Conservation (phyloP, 108 stramenopile species). For the Skeletonema costatum region DNA sequence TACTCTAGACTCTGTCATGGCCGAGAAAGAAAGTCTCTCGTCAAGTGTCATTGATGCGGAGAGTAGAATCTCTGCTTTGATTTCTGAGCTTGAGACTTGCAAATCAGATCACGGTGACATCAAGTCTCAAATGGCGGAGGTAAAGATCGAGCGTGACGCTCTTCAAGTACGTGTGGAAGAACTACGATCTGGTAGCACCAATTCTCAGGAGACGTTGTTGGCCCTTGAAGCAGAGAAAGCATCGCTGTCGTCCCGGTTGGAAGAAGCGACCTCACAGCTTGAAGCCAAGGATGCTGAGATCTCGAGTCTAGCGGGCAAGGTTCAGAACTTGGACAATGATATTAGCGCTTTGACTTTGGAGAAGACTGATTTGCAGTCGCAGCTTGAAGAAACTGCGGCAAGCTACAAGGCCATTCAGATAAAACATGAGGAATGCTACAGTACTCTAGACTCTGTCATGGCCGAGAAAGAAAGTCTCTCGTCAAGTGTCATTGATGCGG, state of each 20-base stretch:
- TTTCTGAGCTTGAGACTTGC: not conserved
- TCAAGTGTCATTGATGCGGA: not conserved
- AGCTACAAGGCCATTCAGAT: no score
- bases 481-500: not conserved
- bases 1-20: not conserved
- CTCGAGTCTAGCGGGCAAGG: constrained; percentile 5
- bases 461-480: not conserved
- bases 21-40: not conserved
- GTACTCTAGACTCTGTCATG: not conserved
- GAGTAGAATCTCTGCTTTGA: not conserved
- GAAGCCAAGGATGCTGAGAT: constrained; percentile 26
- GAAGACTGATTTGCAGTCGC: constrained; percentile 13
- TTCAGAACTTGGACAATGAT: constrained; percentile 1
- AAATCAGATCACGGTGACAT: not conserved
- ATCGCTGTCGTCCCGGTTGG: not conserved
- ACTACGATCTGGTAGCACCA: not conserved
- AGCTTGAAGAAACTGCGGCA: no score
- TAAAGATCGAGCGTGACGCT: not conserved
- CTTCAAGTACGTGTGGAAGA: not conserved
- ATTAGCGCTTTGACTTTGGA: constrained; percentile 2
- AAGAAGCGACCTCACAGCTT: constrained; percentile 33
- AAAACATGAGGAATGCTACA: constrained; percentile 9
- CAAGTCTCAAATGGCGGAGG: not conserved
- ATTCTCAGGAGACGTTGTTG: not conserved
- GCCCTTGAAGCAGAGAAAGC: not conserved